A percentile compares a stretch with the other conserved stretches of the same genome.
Evolutionary conservation across 495 filamentous ascomycete genomes (phyloP).

Genomic region (Talaromyces adpressus): DNA sequence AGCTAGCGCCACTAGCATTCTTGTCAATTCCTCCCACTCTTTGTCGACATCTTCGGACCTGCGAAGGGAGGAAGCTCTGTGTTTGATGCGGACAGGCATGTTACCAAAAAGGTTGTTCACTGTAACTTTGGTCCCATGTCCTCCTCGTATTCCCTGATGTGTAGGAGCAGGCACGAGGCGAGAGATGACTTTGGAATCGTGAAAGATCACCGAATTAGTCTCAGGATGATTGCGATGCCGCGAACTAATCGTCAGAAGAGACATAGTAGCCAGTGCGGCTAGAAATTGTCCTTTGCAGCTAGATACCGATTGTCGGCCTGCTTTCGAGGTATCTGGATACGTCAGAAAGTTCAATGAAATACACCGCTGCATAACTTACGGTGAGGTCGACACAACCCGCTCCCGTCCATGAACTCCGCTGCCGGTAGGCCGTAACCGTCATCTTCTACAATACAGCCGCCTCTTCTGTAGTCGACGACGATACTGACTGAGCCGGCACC

Average conservation of each 20-base stretch:
- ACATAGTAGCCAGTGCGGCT: constrained; percentile 68
- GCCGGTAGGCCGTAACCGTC: constrained; percentile 76
- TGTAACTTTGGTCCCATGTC: constrained; percentile 70
- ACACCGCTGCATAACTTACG: constrained; percentile 39
- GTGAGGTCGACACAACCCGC: constrained; percentile 69
- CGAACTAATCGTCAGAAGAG: constrained; percentile 73
- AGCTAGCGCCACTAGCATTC: constrained; percentile 52
- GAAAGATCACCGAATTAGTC: constrained; percentile 64
- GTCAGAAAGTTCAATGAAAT: constrained; percentile 14
- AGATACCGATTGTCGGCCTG: constrained; percentile 41
- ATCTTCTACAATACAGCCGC: constrained; percentile 80
- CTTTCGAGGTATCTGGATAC: constrained; percentile 70
- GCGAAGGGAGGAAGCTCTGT: constrained; percentile 46
- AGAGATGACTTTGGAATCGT: constrained; percentile 62
- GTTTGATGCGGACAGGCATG: constrained; percentile 94
- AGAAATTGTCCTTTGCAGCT: constrained; percentile 72
- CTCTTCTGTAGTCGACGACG: constrained; percentile 66
- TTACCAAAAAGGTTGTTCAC: constrained; percentile 89
- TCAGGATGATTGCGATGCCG: constrained; percentile 55
- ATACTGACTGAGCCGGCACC: constrained; percentile 62
- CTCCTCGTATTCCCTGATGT: constrained; percentile 44
- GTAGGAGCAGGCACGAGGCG: constrained; percentile 58
- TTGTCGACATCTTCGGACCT: constrained; percentile 51
- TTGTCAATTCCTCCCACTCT: constrained; percentile 63
- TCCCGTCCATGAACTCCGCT: constrained; percentile 58